A percentile compares a stretch with the other conserved stretches of the same genome.
Evolutionary conservation across 2,329 filamentous ascomycete genomes (phyloP).

Genomic region (Xylaria sp.): DNA sequence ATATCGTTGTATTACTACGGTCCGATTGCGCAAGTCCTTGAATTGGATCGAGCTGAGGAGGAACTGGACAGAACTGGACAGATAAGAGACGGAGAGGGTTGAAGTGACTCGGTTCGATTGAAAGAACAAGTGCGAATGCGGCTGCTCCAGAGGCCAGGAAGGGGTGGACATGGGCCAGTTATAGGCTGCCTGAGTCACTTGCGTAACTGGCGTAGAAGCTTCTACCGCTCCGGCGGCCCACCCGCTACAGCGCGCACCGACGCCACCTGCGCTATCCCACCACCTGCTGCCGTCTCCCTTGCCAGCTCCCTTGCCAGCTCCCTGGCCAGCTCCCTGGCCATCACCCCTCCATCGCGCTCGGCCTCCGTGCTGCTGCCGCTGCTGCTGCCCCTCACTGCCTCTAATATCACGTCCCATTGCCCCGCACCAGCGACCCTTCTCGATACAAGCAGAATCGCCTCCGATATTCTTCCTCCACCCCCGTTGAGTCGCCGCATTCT

Average conservation of each 20-base stretch:
- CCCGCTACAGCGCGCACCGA: slow-evolving; percentile 7
- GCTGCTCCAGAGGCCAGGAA: slow-evolving; percentile 33
- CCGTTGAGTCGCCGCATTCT: slow-evolving; percentile 12
- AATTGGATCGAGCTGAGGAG: neutral
- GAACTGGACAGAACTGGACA: neutral
- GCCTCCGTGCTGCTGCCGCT: neutral
- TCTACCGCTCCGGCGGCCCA: slow-evolving; percentile 34
- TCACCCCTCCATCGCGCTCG: no score
- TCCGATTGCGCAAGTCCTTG: slow-evolving; percentile 18
- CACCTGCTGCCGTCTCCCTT: neutral
- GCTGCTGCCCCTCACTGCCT: slow-evolving; percentile 15
- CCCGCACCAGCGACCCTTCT: slow-evolving; percentile 28
- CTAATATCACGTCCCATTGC: slow-evolving; percentile 9
- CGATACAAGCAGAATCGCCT: slow-evolving; percentile 21
- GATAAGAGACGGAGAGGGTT: neutral
- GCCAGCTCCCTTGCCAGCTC: no score
- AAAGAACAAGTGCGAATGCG: slow-evolving; percentile 27
- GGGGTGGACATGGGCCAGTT: slow-evolving; percentile 40
- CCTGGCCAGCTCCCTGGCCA: no score
- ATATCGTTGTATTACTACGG: slow-evolving; percentile 5
- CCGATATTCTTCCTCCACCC: slow-evolving; percentile 21
- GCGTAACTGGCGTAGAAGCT: slow-evolving; percentile 46
- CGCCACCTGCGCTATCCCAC: neutral
- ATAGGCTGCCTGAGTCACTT: slow-evolving; percentile 41
- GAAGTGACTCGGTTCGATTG: slow-evolving; percentile 11